Base-by-base conservation (phyloP, 2,329 filamentous ascomycete species). In the Colletotrichum phormii region DNA sequence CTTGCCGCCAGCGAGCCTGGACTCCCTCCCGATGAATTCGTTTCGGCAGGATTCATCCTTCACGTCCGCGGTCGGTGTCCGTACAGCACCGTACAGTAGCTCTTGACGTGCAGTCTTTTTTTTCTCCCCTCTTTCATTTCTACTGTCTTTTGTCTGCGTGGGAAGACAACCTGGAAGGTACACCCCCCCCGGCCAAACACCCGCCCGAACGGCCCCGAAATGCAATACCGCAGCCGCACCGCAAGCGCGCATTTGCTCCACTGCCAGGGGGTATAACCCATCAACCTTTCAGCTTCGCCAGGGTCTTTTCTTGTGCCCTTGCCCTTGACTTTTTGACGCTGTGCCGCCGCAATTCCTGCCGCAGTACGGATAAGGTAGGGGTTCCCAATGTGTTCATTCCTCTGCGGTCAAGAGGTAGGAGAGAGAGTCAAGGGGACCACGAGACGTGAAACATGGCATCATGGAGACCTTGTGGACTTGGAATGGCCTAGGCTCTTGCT, bases 221-320 rank as follows among this genome's bases (percentile, higher is more conserved):
- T 35, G 65, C 69, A 49, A 49, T 49, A 49, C 18, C 42, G 42
- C 42, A 49, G 15, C 42, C 42, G 46, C 49, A 55, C 49, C 26
- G 24, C 67, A 71, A 66, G 67, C 62, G 55, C 53, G 51, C 29
- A 29, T 22, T 35, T 53, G 12, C 53, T 59, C 42, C 69, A 64
- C 59, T 22, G 18, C 22, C 58, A 60, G 13, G 37, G 55, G 35
- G 5, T 26, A 26, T 6, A 37, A 15, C 35, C 35, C 35, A 37
- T 37, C 13, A 3, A 37, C 49, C 42, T 49, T 62, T 72, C 69
- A 72, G 69, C 58, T 72, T 64, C 53, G 42, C 61, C 22, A 53
- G 54, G 67, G 54, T 70, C 22, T 49, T 9, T 15, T 49, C 15
- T n/a, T 9, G 1, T 49, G 42, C 42, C 42, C 42, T 49, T 63